Evolutionary conservation across 345 rosid genomes (phyloP).

Genomic region (Camelina laxa): DNA sequence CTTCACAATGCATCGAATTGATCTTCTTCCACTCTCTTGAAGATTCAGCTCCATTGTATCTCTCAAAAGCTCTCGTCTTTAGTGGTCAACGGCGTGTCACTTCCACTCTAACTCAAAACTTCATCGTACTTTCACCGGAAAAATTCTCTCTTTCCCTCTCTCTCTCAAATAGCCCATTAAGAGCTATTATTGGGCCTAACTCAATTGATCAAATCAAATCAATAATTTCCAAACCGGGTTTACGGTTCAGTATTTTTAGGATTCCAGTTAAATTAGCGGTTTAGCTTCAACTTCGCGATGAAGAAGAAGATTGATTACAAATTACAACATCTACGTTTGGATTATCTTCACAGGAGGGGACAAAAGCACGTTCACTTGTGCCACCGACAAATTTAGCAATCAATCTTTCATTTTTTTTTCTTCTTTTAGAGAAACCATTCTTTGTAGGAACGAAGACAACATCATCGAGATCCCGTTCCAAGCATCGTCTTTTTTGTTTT

Average conservation of each 20-base stretch:
- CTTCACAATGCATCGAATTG: conserved; percentile 90
- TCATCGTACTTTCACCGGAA: conserved; percentile 29
- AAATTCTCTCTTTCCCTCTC: background rate
- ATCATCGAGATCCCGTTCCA: conserved; percentile 34
- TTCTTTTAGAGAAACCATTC: background rate
- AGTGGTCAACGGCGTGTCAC: conserved; percentile 35
- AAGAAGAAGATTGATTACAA: background rate
- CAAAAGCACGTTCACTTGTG: conserved; percentile 29
- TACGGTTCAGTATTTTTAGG: background rate
- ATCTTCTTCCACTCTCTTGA: conserved; percentile 38
- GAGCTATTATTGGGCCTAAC: conserved; percentile 8
- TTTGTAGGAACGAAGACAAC: conserved; percentile 21
- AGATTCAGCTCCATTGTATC: conserved; percentile 41
- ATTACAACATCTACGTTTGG: background rate
- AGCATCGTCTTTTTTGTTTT: background rate
- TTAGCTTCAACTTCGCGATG: conserved; percentile 15
- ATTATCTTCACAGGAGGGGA: background rate
- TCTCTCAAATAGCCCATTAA: background rate
- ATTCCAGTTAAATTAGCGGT: conserved; percentile 11
- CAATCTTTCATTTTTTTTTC: background rate
- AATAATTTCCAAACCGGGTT: conserved; percentile 11
- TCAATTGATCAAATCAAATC: background rate
- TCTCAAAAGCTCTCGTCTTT: background rate
- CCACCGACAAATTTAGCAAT: conserved; percentile 36
- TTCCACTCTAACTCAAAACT: conserved; percentile 26